Base-by-base conservation (phyloP, 148 eudicot species). In the Chenopodium album region DNA sequence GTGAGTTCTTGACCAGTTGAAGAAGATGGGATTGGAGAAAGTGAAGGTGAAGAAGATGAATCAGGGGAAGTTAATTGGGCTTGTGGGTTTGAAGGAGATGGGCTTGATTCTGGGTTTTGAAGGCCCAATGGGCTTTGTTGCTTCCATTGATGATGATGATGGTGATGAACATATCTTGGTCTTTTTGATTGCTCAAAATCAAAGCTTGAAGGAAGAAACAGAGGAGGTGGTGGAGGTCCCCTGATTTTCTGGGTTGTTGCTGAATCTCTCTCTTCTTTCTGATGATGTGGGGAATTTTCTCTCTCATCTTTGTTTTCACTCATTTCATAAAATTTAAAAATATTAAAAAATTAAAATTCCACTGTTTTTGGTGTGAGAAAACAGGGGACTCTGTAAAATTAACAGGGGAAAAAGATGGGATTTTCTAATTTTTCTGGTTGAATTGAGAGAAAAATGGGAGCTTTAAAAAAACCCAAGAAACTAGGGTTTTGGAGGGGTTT, bases 231-330 rank as follows among this genome's bases (percentile, higher is more conserved):
- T 28, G 76, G 73, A 47, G 31, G 10, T 31, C 54, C 80, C 16
- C 72, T 78, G 68, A 65, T 73, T 67, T 48, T 52, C 48, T 77
- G 76, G 76, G 52, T 75, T 23, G 62, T 46, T 47, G 37, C 4
- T 79, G 77, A 67, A 14, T 69, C 73, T 69, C 73, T 69, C 47
- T 48, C 29, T 12, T 75, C 56, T n/a, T 78, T 47, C 20, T 60
- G 68, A 59, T n/a, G 66, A 26, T 71, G 72, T 54, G 80, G 69
- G 29, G 77, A 31, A 22, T 69, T 81, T 59, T 85, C 68, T 60
- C 78, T 81, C 32, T 81, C 87, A n/a, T 81, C 87, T 81, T 85
- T 82, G 47, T 37, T 68, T 1, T 75, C 87, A 85, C 82, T 85
- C 87, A 85, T 85, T 69, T 85, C 60, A 32, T 72, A 4, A 0